Evolutionary conservation across 768 basidiomycete species (phyloP).

Genomic region (Phaffia tasmanica): DNA sequence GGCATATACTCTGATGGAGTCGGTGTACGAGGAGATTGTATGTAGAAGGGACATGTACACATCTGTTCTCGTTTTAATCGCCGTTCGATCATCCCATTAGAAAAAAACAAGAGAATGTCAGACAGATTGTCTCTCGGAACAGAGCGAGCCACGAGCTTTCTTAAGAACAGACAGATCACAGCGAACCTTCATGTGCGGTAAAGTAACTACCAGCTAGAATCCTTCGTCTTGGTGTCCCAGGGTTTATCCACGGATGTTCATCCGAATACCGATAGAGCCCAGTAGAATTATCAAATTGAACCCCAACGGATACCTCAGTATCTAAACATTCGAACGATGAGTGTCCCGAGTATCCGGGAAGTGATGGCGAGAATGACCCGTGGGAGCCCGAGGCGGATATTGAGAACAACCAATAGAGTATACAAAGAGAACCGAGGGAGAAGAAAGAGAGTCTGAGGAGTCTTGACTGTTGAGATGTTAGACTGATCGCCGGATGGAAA

Average conservation of each 20-base stretch:
- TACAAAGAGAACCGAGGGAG: constrained; percentile 19
- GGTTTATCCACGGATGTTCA: constrained; percentile 19
- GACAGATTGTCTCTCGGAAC: neutral
- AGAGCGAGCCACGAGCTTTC: neutral
- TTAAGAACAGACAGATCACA: neutral
- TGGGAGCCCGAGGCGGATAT: constrained; percentile 9
- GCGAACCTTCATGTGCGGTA: constrained; percentile 23
- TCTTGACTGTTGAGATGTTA: constrained; percentile 18
- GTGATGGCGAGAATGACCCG: neutral
- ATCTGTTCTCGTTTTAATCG: neutral
- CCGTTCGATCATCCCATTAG: neutral
- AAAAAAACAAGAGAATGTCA: neutral
- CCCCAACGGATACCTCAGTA: neutral
- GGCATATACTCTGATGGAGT: constrained; percentile 21
- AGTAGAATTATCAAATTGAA: constrained; percentile 1
- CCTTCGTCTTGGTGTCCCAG: neutral
- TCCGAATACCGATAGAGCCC: constrained; percentile 7
- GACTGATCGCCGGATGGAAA: constrained; percentile 1
- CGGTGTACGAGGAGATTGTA: constrained; percentile 7
- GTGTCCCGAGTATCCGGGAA: neutral
- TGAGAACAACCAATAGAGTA: constrained; percentile 24
- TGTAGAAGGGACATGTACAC: constrained; percentile 26
- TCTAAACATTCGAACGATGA: neutral
- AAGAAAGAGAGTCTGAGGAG: constrained; percentile 18
- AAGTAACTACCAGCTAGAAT: constrained; percentile 19